Base-by-base conservation (phyloP, 1,284 basidiomycete genomes). In the Cutaneotrichosporon sp. region DNA sequence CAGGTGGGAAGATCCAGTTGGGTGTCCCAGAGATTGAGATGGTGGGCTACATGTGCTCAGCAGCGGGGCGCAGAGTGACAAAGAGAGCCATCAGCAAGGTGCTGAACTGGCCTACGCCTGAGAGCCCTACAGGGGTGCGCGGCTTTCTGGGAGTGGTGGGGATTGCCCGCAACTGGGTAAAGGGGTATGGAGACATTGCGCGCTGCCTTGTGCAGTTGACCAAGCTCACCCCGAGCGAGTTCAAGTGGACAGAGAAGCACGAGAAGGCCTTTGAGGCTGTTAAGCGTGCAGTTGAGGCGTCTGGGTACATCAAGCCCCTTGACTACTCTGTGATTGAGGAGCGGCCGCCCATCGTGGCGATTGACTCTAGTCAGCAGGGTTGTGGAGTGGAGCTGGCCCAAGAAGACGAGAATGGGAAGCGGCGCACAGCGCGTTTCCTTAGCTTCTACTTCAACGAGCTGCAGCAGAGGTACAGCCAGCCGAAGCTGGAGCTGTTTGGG, bases 401-500 rank as follows among this genome's bases (percentile, higher is more conserved):
- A 34, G 27, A 27, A 24, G 57, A 47, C 18, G 18, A 13, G 11
- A 34, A 58, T n/a, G 29, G 57, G 18, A 52, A 53, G 50, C 13
- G 57, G 20, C 50, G 24, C 20, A 29, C 43, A 20, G 61, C 61
- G 4, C 56, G 61, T 4, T 63, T 59, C 49, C 13, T 59, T 10
- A 49, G 38, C 27, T 27, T 59, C 29, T 63, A 63, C 54, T 63
- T 54, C 53, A 63, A 63, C 22, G 33, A 54, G 22, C 25, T 55
- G 24, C 61, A 63, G n/a, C n/a, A n/a, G n/a, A n/a, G n/a, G n/a
- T n/a, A n/a, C n/a, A n/a, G n/a, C n/a, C n/a, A n/a, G n/a, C 56
- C 60, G 2, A 62, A 62, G 45, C 43, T 62, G 20, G 60, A 62
- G 24, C 45, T 62, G 31, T 62, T 52, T 45, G 56, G 60, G 2